Conservation (phyloP, 1,139 yeast species). For the Torulaspora globosa region DNA sequence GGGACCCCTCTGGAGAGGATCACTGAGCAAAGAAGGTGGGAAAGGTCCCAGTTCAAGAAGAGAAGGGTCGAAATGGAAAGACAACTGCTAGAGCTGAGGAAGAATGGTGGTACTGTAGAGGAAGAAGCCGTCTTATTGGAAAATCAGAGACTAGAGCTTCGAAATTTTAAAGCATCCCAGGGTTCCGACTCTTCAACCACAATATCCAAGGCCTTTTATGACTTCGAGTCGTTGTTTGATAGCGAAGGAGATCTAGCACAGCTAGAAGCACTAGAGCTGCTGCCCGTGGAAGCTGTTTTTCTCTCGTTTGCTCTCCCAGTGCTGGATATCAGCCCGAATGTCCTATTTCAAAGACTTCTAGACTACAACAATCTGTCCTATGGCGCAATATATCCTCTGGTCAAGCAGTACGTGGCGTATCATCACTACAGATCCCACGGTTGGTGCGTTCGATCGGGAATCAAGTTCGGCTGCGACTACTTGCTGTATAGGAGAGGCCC, state of each 20-base stretch:
- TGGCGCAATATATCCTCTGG: conserved; percentile 18
- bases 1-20: conserved; percentile 59
- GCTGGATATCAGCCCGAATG: conserved; percentile 20
- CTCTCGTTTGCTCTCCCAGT: conserved; percentile 49
- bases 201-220: conserved; percentile 30
- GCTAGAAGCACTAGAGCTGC: conserved; percentile 68
- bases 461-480: conserved; percentile 84
- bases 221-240: conserved; percentile 45
- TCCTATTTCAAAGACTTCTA: conserved; percentile 16
- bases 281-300: conserved; percentile 73
- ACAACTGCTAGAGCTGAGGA: conserved; percentile 36
- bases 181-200: conserved; percentile 11
- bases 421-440: conserved; percentile 86
- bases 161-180: conserved; percentile 37
- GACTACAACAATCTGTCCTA: conserved; percentile 12
- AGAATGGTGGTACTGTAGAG: conserved; percentile 34
- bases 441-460: conserved; percentile 92
- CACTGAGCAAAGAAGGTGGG: conserved; percentile 67
- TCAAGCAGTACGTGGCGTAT: conserved; percentile 59
- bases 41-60: conserved; percentile 66
- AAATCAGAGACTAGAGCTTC: conserved; percentile 34
- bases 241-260: conserved; percentile 41
- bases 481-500: conserved; percentile 87
- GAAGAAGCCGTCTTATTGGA: conserved; percentile 28
- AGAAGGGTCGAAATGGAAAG: conserved; percentile 42